phyloP scores from a whole-genome alignment of 1,284 basidiomycete genomes.

The Ustilago nuda region DNA sequence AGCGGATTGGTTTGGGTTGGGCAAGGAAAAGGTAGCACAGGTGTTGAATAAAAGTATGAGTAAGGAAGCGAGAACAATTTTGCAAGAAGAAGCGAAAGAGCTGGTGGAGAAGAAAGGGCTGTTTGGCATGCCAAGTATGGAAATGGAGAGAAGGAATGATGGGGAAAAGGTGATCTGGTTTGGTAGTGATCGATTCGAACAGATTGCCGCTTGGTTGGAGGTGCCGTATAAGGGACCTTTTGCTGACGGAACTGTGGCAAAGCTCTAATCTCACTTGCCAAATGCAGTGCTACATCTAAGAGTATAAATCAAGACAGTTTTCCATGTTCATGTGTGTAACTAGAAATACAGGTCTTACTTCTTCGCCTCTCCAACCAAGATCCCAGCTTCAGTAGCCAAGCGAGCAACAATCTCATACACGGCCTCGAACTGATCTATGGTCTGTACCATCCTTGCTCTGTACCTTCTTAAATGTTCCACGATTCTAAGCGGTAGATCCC shows the following conservation, averaged over 20 bases:
- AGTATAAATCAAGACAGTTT: background rate
- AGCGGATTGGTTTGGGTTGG: conserved; percentile 16
- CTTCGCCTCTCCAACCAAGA: background rate
- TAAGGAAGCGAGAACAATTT: conserved; percentile 18
- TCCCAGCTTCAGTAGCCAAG: conserved; percentile 5
- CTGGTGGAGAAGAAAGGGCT: conserved; percentile 42
- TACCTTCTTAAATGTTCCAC: conserved; percentile 53
- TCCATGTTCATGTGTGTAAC: background rate
- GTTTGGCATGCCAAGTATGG: conserved; percentile 60
- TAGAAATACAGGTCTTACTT: background rate
- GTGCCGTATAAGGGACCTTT: conserved; percentile 55
- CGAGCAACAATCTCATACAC: conserved; percentile 29
- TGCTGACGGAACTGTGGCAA: conserved; percentile 42
- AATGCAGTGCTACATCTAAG: background rate
- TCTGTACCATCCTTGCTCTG: conserved; percentile 61
- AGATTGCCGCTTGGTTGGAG: conserved; percentile 52
- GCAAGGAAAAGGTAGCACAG: conserved; percentile 15
- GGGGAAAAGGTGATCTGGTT: conserved; percentile 43
- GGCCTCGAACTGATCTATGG: conserved; percentile 51
- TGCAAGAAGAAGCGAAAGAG: conserved; percentile 36
- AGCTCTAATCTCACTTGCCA: conserved; percentile 23
- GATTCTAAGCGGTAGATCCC: conserved; percentile 45
- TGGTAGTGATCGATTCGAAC: conserved; percentile 58
- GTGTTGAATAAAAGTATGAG: conserved; percentile 27
- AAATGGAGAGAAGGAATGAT: conserved; percentile 30